Conservation (phyloP, 805 yeast species). For the Komagataella populi region DNA sequence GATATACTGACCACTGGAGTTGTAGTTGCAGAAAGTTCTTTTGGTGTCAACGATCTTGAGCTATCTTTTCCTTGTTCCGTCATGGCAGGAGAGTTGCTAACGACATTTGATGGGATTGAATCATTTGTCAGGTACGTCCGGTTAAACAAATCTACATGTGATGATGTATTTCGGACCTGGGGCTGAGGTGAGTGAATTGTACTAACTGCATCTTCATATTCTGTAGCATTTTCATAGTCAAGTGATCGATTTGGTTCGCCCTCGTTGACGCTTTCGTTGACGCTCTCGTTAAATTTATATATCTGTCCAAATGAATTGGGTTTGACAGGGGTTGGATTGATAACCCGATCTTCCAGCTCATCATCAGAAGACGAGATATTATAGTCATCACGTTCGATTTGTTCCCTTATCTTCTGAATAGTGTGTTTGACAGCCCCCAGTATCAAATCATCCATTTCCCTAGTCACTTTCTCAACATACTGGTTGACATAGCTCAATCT, state of each 20-base stretch:
- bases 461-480: slow-evolving; percentile 63
- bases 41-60: neutral
- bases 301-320: neutral
- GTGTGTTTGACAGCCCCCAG: slow-evolving; percentile 50
- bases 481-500: slow-evolving; percentile 63
- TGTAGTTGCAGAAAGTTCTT: neutral
- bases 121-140: neutral
- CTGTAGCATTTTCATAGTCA: neutral
- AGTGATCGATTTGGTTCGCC: neutral
- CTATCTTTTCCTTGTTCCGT: neutral
- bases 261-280: neutral
- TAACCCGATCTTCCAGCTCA: neutral
- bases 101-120: neutral
- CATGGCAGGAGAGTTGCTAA: neutral
- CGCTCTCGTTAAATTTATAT: neutral
- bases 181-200: slow-evolving; percentile 1
- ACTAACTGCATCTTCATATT: neutral
- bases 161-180: neutral
- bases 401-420: slow-evolving; percentile 34
- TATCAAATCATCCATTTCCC: slow-evolving; percentile 64
- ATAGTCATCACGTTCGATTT: slow-evolving; percentile 3
- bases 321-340: neutral
- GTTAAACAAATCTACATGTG: neutral
- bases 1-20: neutral
- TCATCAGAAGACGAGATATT: neutral